These are phyloP conservation scores for Musa balbisiana DNA, from an alignment of 202 grass and related monocot species.

Conservation along the genomic window DNA sequence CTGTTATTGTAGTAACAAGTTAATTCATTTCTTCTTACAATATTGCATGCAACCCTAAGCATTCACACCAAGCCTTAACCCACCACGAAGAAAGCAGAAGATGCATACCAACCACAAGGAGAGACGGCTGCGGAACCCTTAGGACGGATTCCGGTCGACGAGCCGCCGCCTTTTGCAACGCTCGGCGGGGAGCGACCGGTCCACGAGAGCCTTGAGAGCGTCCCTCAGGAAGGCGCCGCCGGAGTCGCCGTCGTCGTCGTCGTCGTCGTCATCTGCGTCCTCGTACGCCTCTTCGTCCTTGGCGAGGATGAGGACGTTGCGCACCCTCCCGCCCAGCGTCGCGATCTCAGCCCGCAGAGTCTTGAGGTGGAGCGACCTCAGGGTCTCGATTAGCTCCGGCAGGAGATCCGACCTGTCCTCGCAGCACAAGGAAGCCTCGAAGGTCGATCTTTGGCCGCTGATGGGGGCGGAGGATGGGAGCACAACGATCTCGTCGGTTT, in stretches of 20 bases:
- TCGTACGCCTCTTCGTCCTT: conserved; percentile 29
- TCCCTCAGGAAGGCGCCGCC: conserved; percentile 58
- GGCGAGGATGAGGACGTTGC: conserved; percentile 74
- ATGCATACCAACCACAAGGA: too few relatives aligned
- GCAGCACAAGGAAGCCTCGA: conserved; percentile 89
- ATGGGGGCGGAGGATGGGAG: conserved; percentile 35
- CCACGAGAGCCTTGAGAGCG: conserved; percentile 69
- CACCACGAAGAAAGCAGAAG: not conserved
- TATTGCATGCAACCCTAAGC: not conserved
- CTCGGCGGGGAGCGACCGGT: conserved; percentile 38
- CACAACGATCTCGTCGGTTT: conserved; percentile 92
- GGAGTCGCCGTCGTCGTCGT: not conserved
- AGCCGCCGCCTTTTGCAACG: conserved; percentile 83
- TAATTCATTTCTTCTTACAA: not conserved
- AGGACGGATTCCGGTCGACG: conserved; percentile 18
- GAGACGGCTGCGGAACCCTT: too few relatives aligned
- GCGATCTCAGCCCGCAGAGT: conserved; percentile 89
- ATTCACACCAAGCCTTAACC: not conserved
- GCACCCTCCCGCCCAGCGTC: conserved; percentile 81
- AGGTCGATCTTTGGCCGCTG: conserved; percentile 20
- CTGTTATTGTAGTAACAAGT: too few relatives aligned
- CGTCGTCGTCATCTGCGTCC: conserved; percentile 9
- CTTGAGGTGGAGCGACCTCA: conserved; percentile 71
- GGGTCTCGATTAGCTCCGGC: conserved; percentile 84
- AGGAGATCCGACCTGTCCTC: conserved; percentile 89